Evolutionary conservation across 202 grass and related monocot genomes (phyloP).

Genomic region (Carex arenaria): DNA sequence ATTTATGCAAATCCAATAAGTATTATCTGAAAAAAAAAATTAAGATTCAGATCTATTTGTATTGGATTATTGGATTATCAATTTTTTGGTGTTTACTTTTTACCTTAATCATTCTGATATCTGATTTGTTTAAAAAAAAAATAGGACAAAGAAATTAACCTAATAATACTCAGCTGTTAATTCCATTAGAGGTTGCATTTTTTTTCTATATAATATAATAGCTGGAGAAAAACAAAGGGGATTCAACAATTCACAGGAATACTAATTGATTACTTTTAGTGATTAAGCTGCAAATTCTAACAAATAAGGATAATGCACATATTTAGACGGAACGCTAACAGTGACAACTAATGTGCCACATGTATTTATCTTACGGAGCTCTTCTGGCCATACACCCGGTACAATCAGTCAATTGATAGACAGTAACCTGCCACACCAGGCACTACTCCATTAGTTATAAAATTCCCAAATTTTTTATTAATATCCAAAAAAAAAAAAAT

Average conservation of each 20-base stretch:
- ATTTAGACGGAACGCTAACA: neutral
- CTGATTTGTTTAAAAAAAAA: neutral
- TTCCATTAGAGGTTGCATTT: neutral
- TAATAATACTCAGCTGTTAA: neutral
- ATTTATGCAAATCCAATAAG: too few relatives aligned
- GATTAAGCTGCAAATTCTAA: neutral
- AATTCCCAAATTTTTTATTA: too few relatives aligned
- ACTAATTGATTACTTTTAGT: neutral
- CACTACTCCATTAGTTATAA: neutral
- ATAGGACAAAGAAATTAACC: neutral
- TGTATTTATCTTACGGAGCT: neutral
- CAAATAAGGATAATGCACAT: neutral
- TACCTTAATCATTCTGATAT: neutral
- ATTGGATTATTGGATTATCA: too few relatives aligned
- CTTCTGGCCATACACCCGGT: neutral
- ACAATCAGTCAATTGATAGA: neutral
- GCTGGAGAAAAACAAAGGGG: neutral
- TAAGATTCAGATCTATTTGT: too few relatives aligned
- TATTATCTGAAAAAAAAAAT: too few relatives aligned
- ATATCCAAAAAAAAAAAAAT: too few relatives aligned
- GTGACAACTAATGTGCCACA: neutral
- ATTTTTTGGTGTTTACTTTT: neutral
- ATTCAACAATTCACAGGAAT: neutral
- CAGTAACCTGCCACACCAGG: neutral
- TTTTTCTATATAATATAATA: neutral